Evolutionary conservation across 1,284 basidiomycete species (phyloP), one percentile per base, ranked within the genome.

Genomic region (Rhodotorula sp.): DNA sequence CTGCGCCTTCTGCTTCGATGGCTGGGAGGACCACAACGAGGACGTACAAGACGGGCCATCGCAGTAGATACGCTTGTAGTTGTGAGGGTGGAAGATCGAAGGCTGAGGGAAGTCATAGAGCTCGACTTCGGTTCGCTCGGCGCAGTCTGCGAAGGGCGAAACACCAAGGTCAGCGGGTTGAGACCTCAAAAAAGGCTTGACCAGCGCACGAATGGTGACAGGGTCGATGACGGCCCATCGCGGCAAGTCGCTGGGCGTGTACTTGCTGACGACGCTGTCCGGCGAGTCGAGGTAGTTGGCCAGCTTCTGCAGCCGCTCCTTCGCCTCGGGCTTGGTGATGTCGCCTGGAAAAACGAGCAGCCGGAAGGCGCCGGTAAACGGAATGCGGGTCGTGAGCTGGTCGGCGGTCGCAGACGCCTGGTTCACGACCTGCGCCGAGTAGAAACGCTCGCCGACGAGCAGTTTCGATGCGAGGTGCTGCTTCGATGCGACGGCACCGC

Each of bases 321-420:
- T 76, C 30, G 66, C 65, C 48, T 47, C 58, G 30, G 62, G 34
- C 37, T 75, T 57, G 22, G 65, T 56, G 31, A 78, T 68, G 50
- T 78, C 75, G 18, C 78, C 78, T 2, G 76, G 68, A 54, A 79
- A 79, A 37, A 79, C 52, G 31, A 79, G 63, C 16, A 78, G 10
- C 4, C 68, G 61, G 64, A 72, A 76, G 15, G 69, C 67, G 18
- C 75, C 71, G 15, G 72, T 71, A 55, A 59, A 72, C 0, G 65
- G 68, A 26, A 72, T 74, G 13, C 72, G 56, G 2, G 72, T 74
- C 53, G 72, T 72, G 30, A 74, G 58, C 26, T 59, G 46, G 50
- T 74, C 72, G 24, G 72, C 50, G 1, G 72, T 74, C 0, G 70
- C 72, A 0, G 68, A 70, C 8, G 72, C 72, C 13, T 69, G 65